Evolutionary conservation across 1,284 basidiomycete species (phyloP).

Genomic region (Apiotrichum porosum): DNA sequence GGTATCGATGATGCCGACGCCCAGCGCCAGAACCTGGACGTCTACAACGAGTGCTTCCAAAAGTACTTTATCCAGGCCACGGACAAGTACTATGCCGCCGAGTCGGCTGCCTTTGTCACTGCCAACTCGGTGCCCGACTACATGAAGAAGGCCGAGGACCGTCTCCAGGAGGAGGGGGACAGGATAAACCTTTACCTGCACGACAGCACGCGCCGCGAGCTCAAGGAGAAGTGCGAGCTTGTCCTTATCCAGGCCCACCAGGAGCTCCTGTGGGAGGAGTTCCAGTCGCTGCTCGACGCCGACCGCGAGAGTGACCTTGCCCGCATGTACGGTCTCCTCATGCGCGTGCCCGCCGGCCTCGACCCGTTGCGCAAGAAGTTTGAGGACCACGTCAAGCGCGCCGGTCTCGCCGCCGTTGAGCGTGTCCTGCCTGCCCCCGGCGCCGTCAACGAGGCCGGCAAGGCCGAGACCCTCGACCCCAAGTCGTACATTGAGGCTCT

Average conservation of each 20-base stretch:
- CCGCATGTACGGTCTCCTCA: conserved; percentile 89
- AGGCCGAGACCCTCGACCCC: conserved; percentile 64
- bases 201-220: conserved; percentile 74
- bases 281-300: conserved; percentile 85
- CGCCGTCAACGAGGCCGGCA: conserved; percentile 57
- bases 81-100: conserved; percentile 83
- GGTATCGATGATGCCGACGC: conserved; percentile 83
- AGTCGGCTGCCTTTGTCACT: conserved; percentile 84
- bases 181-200: conserved; percentile 93
- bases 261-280: conserved; percentile 87
- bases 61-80: conserved; percentile 81
- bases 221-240: conserved; percentile 86
- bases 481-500: conserved; percentile 93
- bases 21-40: conserved; percentile 60
- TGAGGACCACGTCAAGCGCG: conserved; percentile 88
- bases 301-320: conserved; percentile 91
- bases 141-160: conserved; percentile 89
- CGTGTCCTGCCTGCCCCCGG: conserved; percentile 60
- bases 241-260: conserved; percentile 87
- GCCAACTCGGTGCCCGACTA: conserved; percentile 93
- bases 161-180: conserved; percentile 90
- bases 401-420: conserved; percentile 76
- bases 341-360: conserved; percentile 82
- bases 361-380: conserved; percentile 90
- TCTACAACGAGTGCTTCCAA: conserved; percentile 92